Conservation (phyloP, 2,329 filamentous ascomycete species). For the Colletotrichum plurivorum region DNA sequence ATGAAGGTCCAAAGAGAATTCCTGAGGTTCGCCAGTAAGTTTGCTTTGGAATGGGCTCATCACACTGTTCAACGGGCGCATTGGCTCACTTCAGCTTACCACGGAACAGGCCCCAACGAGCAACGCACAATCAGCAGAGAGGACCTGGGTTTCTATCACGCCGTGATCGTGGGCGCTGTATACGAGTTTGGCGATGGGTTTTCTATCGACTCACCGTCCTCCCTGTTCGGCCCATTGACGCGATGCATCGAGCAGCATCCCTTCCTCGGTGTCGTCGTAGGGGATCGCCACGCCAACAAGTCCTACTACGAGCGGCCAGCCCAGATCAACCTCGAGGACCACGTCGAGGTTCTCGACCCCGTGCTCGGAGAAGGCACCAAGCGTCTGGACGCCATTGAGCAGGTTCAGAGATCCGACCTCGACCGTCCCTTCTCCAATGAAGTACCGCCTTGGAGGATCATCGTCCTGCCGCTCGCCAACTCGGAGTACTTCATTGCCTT, state of each 20-base stretch:
- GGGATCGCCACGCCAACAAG: constrained; percentile 52
- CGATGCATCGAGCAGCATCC: constrained; percentile 55
- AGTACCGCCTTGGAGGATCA: constrained; percentile 59
- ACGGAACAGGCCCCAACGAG: constrained; percentile 54
- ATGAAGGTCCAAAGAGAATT: background rate
- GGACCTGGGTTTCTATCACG: constrained; percentile 56
- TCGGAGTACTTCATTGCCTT: constrained; percentile 54
- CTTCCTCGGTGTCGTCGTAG: constrained; percentile 53
- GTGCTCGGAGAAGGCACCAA: background rate
- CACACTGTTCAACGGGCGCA: background rate
- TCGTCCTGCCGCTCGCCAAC: constrained; percentile 49
- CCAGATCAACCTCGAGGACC: constrained; percentile 53
- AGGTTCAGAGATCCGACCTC: constrained; percentile 47
- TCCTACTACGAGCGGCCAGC: constrained; percentile 50
- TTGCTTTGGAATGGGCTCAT: background rate
- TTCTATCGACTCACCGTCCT: constrained; percentile 41
- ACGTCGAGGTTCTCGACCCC: constrained; percentile 50
- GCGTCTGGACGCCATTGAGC: constrained; percentile 42
- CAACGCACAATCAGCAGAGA: constrained; percentile 57
- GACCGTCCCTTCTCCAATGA: constrained; percentile 48
- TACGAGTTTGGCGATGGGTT: constrained; percentile 47
- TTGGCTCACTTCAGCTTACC: background rate
- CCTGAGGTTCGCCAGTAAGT: background rate
- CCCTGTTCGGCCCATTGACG: constrained; percentile 50
- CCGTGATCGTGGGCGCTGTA: constrained; percentile 52